A percentile compares a stretch with the other conserved stretches of the same genome.
phyloP scores from a whole-genome alignment of 768 basidiomycete genomes.

The Boletus reticulatus region DNA sequence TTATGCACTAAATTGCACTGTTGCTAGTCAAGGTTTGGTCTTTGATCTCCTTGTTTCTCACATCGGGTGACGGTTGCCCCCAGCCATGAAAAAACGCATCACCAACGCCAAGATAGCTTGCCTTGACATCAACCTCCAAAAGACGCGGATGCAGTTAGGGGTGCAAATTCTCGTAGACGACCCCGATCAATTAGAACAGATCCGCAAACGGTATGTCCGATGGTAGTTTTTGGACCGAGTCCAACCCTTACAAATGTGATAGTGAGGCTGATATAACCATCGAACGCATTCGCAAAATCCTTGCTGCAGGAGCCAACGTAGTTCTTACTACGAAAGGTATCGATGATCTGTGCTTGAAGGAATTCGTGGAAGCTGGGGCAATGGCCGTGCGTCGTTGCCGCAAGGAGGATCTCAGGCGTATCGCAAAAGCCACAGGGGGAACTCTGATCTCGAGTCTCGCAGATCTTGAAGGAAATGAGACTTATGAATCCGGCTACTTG shows the following conservation, averaged over 20 bases:
- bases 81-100: conserved; percentile 98
- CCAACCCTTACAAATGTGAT: conserved; percentile 14
- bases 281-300: conserved; percentile 93
- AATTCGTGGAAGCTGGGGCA: conserved; percentile 97
- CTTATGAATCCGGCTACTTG: conserved; percentile 87
- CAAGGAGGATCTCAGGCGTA: conserved; percentile 96
- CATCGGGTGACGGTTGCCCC: background rate
- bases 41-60: background rate
- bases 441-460: conserved; percentile 90
- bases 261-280: conserved; percentile 96
- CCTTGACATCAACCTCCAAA: conserved; percentile 96
- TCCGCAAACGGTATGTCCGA: conserved; percentile 74
- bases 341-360: conserved; percentile 96
- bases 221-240: background rate
- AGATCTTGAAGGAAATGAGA: conserved; percentile 97
- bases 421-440: conserved; percentile 96
- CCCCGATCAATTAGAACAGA: conserved; percentile 94
- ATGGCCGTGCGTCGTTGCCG: conserved; percentile 98
- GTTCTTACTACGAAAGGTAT: conserved; percentile 98
- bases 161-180: conserved; percentile 97
- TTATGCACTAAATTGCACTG: conserved; percentile 97
- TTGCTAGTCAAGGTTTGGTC: conserved; percentile 92
- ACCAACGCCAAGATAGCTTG: conserved; percentile 95
- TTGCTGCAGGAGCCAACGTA: conserved; percentile 95
- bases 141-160: conserved; percentile 95